phyloP scores from a whole-genome alignment of 345 rosid species.

The Citrus sinensis region DVS_A1.0 CM039162.1:22728001-22728500 shows the following conservation, averaged over 20 bases:
- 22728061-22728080: too few species aligned
- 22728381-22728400: not conserved
- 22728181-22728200: too few species aligned
- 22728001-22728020: too few species aligned
- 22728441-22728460: constrained; percentile 74
- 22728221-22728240: not conserved
- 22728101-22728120: too few species aligned
- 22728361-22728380: not conserved
- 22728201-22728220: too few species aligned
- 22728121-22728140: too few species aligned
- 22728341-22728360: constrained; percentile 32
- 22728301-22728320: constrained; percentile 25
- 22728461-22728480: constrained; percentile 79
- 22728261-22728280: constrained; percentile 10
- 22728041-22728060: too few species aligned
- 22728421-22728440: constrained; percentile 39
- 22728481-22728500: constrained; percentile 49
- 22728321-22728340: constrained; percentile 13
- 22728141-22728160: too few species aligned
- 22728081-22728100: too few species aligned
- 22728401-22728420: not conserved
- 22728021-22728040: too few species aligned
- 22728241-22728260: not conserved
- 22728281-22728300: constrained; percentile 38
- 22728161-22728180: too few species aligned